Base-by-base conservation (phyloP, 2,329 filamentous ascomycete species). In the Ophiobolus disseminans region DNA sequence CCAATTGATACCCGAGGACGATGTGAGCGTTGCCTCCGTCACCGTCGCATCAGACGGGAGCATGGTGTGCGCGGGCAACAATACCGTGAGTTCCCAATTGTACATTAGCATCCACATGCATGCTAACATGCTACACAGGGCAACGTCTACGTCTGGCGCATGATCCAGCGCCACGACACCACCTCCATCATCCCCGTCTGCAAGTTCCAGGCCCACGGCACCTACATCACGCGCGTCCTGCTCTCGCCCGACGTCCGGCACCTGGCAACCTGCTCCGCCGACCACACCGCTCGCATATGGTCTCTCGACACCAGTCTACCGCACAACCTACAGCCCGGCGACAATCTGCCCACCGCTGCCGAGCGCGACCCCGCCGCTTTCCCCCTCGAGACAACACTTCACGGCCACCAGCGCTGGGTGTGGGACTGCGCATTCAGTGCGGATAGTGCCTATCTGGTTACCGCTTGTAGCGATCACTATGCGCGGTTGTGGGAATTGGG, bases 401-500 rank as follows among this genome's bases (percentile, higher is more conserved):
- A 89, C 17, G 90, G 89, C 45, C 92, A 97, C 75, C 92, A 97
- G 76, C 86, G 92, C 44, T 97, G 92, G 92, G 92, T 97, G 1
- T 97, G 92, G 92, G 92, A 97, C 73, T 97, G 92, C 66, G 92
- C 92, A 1, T 97, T 97, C 75, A 93, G 89, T 53, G 92, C 92
- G 20, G 92, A 97, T 71, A 92, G 88, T 25, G 92, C 92, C 0
- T 97, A 97, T 67, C 80, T 97, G 5, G 92, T 97, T 10, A 97
- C 92, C 0, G 91, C 92, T 4, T 96, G 91, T 70, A 93, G 88
- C 32, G 92, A 97, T 70, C 92, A 97, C 72, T 97, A 96, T 69
- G 92, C 92, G 2, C 82, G 92, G 14, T 77, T 97, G 47, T 97
- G 92, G 92, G 92, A 97, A 77, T 78, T 97, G 56, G 80, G 82